phyloP scores from a whole-genome alignment of 2,329 filamentous ascomycete species.

The Penicillium italicum region DNA sequence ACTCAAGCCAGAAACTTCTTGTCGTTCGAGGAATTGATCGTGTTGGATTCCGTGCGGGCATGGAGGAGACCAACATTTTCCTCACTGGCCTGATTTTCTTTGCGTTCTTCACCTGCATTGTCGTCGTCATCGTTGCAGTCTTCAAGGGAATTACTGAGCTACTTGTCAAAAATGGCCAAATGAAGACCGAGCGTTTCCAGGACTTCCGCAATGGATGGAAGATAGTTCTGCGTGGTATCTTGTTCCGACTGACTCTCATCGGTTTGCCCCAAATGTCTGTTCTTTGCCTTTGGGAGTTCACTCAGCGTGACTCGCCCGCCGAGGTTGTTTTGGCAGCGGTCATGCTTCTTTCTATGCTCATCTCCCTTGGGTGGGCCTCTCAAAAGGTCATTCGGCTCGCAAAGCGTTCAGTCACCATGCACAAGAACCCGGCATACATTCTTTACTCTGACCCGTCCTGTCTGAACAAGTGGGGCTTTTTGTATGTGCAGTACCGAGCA shows the following conservation, averaged over 20 bases:
- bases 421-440: slow-evolving; percentile 95
- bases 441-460: slow-evolving; percentile 92
- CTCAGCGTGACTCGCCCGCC: slow-evolving; percentile 75
- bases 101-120: slow-evolving; percentile 73
- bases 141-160: slow-evolving; percentile 82
- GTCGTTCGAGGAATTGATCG: slow-evolving; percentile 79
- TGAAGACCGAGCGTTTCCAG: slow-evolving; percentile 80
- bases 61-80: slow-evolving; percentile 90
- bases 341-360: slow-evolving; percentile 77
- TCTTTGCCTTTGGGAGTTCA: slow-evolving; percentile 91
- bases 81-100: slow-evolving; percentile 89
- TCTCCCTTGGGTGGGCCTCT: slow-evolving; percentile 78
- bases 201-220: slow-evolving; percentile 95
- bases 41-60: slow-evolving; percentile 78
- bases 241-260: slow-evolving; percentile 86
- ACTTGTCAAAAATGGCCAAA: slow-evolving; percentile 68
- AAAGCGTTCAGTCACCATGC: slow-evolving; percentile 80
- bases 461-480: slow-evolving; percentile 96
- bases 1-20: slow-evolving; percentile 39
- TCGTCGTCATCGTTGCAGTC: slow-evolving; percentile 65
- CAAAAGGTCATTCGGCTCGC: slow-evolving; percentile 87
- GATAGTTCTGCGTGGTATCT: slow-evolving; percentile 85
- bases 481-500: slow-evolving; percentile 95
- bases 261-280: slow-evolving; percentile 89
- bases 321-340: slow-evolving; percentile 84